Evolutionary conservation across 495 filamentous ascomycete genomes (phyloP).

Genomic region (Daldinia childiae): DNA sequence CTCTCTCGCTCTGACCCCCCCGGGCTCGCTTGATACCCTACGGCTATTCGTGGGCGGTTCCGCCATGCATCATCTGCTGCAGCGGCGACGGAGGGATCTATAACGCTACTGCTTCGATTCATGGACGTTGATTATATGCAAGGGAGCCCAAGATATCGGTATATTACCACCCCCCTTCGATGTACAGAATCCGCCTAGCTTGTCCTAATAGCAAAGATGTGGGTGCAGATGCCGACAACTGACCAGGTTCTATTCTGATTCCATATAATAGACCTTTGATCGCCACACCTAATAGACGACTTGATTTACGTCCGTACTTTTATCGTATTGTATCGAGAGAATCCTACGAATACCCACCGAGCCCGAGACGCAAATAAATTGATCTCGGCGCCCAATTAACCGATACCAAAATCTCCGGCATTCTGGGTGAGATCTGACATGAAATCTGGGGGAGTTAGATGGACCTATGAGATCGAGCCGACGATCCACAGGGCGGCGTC

Average conservation of each 20-base stretch:
- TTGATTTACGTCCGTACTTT: slow-evolving; percentile 39
- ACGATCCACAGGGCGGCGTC: slow-evolving; percentile 38
- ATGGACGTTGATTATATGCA: slow-evolving; percentile 39
- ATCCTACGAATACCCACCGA: slow-evolving; percentile 10
- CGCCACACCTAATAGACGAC: slow-evolving; percentile 28
- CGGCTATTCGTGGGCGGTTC: slow-evolving; percentile 30
- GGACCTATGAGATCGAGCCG: slow-evolving; percentile 42
- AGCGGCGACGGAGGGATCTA: slow-evolving; percentile 23
- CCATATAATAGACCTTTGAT: slow-evolving; percentile 35
- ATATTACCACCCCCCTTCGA: slow-evolving; percentile 34
- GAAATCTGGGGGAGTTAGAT: slow-evolving; percentile 39
- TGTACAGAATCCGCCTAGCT: slow-evolving; percentile 23
- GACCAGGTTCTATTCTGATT: slow-evolving; percentile 31
- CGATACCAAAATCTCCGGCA: slow-evolving; percentile 35
- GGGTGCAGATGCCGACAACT: slow-evolving; percentile 24
- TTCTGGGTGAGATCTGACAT: slow-evolving; percentile 44
- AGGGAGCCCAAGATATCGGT: slow-evolving; percentile 39
- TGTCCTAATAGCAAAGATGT: slow-evolving; percentile 23
- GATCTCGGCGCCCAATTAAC: slow-evolving; percentile 20
- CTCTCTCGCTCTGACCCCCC: background rate
- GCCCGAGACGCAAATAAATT: slow-evolving; percentile 23
- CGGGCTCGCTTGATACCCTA: slow-evolving; percentile 12
- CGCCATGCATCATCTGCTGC: slow-evolving; percentile 32
- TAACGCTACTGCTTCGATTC: slow-evolving; percentile 21
- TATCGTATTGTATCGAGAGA: slow-evolving; percentile 1